Conservation (phyloP, 2,329 filamentous ascomycete genomes). For the Colletotrichum sojae region DNA sequence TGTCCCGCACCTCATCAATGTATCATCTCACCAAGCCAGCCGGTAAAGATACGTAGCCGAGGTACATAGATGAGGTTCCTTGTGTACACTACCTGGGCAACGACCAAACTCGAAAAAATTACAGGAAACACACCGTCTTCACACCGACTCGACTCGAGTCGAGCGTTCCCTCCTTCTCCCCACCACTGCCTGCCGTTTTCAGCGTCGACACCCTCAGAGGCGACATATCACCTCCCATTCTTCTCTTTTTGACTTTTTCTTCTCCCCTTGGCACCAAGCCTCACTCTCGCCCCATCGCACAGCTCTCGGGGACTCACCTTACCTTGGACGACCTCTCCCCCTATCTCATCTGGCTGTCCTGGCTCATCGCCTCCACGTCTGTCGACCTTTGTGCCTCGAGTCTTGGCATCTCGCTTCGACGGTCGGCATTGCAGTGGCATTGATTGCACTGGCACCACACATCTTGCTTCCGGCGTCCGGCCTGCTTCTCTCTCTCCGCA, state of each 20-base stretch:
- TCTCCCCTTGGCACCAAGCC: conserved; percentile 20
- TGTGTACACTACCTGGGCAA: no score
- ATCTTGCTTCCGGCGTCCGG: not conserved
- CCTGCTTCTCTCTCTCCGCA: not conserved
- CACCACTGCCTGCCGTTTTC: no score
- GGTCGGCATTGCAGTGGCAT: conserved; percentile 32
- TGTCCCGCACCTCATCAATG: not conserved
- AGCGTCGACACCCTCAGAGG: no score
- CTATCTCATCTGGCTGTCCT: not conserved
- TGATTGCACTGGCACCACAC: not conserved
- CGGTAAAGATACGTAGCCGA: no score
- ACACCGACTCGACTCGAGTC: no score
- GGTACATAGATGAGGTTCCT: no score
- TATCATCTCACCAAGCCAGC: no score
- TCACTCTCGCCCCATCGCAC: conserved; percentile 6
- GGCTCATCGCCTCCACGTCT: not conserved
- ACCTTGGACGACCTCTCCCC: no score
- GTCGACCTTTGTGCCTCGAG: conserved; percentile 22
- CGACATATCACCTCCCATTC: not conserved
- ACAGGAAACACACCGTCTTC: no score
- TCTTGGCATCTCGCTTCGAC: conserved; percentile 35
- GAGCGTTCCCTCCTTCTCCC: no score
- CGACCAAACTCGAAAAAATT: no score
- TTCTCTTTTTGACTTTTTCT: conserved; percentile 15
- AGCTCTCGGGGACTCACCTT: not conserved